Evolutionary conservation across 2,329 filamentous ascomycete species (phyloP), one percentile per base, ranked within the genome.

Genomic region (Sporothrix pallida): DNA sequence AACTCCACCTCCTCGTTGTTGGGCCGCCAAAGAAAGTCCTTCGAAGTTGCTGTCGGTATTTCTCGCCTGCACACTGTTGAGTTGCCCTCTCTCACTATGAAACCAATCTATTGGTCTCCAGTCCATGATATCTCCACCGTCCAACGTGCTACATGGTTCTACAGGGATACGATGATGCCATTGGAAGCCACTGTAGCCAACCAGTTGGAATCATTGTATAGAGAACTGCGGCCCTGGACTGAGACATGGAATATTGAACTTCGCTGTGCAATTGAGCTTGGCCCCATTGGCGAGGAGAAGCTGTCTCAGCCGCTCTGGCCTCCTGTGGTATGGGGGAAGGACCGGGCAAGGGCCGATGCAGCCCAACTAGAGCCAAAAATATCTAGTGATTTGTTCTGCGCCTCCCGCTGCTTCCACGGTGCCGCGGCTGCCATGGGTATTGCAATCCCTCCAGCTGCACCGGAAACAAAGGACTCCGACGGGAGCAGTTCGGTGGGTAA

Each of bases 21-120:
- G 17, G 44, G 46, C 54, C 37, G 4, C 13, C 26, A 73, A 20
- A 58, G 23, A 12, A 23, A 20, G 4, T 81, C 74, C 48, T 79
- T 82, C 5, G 90, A 92, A 74, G 90, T 98, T 2, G 90, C 94
- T 3, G 95, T 98, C 0, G 96, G 96, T 0, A 86, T 96, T 6
- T 97, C 95, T n/a, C 89, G 94, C 76, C 85, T 99, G 74, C 95
- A 99, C 80, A 88, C 95, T 78, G 95, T 98, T 1, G 90, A 93
- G 74, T 86, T 98, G 77, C 94, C 95, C 26, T 88, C 88, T 71
- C 83, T 97, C 48, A 87, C 93, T 79, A 97, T 99, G 94, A 93
- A 95, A 81, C 96, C 96, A 0, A 98, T 98, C 74, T 99, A 99
- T 80, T 99, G 96, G 96, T 95, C 92, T 20, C 95, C 96, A 8